Conservation (phyloP, 352 stramenopile genomes). For the Hyaloperonospora brassicae region DNA sequence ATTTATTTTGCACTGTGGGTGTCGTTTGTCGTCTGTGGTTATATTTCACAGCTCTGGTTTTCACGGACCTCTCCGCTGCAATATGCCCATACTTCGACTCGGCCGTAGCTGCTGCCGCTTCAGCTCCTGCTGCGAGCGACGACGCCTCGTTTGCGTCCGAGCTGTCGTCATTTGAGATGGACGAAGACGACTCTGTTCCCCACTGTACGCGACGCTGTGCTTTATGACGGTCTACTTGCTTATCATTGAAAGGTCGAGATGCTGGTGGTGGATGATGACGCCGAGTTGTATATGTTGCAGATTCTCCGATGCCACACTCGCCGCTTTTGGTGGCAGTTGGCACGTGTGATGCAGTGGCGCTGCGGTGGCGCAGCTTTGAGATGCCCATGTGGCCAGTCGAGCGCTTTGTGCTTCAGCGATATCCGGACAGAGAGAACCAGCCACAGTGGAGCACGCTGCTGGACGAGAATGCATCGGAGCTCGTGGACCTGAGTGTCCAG, state of each 20-base stretch:
- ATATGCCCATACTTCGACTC: conserved; percentile 13
- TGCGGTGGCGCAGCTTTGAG: conserved; percentile 43
- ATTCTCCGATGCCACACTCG: conserved; percentile 36
- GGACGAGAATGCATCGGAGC: conserved; percentile 29
- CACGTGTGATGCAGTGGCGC: conserved; percentile 32
- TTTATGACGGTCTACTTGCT: background rate
- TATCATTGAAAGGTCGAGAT: background rate
- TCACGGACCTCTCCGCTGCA: conserved; percentile 11
- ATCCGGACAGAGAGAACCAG: conserved; percentile 24
- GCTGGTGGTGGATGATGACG: conserved; percentile 2
- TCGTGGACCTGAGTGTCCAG: conserved; percentile 26
- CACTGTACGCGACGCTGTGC: conserved; percentile 16
- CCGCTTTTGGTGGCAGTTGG: conserved; percentile 37
- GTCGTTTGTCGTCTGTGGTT: background rate
- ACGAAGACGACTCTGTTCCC: conserved; percentile 18
- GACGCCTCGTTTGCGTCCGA: conserved; percentile 19
- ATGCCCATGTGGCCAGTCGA: conserved; percentile 36
- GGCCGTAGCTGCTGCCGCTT: background rate
- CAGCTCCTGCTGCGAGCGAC: background rate
- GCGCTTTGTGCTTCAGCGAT: conserved; percentile 39
- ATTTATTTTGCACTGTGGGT: too few relatives aligned
- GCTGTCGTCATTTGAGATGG: conserved; percentile 23
- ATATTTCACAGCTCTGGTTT: conserved; percentile 4
- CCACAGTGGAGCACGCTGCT: conserved; percentile 35
- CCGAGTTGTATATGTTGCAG: conserved; percentile 11